A percentile compares a stretch with the other conserved stretches of the same genome.
phyloP scores from a whole-genome alignment of 805 yeast species.

The Komagataella pseudopastoris region DNA sequence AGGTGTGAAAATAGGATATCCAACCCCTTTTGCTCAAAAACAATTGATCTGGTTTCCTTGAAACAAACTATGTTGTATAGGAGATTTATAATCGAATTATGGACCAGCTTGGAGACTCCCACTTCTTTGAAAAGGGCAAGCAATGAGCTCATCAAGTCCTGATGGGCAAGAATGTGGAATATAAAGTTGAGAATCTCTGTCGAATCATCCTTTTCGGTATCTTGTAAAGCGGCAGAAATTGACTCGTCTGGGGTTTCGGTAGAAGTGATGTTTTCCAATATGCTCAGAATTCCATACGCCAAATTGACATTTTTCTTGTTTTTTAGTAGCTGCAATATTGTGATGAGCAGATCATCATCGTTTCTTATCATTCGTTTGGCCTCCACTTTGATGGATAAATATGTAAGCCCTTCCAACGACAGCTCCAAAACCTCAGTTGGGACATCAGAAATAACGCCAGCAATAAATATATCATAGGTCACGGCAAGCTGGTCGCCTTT shows the following conservation, averaged over 20 bases:
- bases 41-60: background rate
- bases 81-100: background rate
- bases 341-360: conserved; percentile 21
- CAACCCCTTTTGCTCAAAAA: background rate
- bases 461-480: background rate
- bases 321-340: conserved; percentile 12
- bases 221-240: conserved; percentile 4
- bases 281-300: background rate
- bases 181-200: background rate
- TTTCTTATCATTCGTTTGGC: conserved; percentile 22
- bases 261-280: background rate
- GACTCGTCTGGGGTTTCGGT: conserved; percentile 7
- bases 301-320: conserved; percentile 2
- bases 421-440: background rate
- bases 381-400: conserved; percentile 27
- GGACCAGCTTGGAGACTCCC: background rate
- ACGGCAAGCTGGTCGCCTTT: background rate
- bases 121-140: background rate
- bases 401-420: conserved; percentile 34
- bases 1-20: background rate
- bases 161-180: background rate
- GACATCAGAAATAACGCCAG: background rate
- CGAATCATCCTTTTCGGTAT: conserved; percentile 4
- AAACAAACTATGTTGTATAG: background rate
- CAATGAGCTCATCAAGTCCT: background rate